Conservation (phyloP, 2,329 filamentous ascomycete genomes). For the Xylaria digitata region DNA sequence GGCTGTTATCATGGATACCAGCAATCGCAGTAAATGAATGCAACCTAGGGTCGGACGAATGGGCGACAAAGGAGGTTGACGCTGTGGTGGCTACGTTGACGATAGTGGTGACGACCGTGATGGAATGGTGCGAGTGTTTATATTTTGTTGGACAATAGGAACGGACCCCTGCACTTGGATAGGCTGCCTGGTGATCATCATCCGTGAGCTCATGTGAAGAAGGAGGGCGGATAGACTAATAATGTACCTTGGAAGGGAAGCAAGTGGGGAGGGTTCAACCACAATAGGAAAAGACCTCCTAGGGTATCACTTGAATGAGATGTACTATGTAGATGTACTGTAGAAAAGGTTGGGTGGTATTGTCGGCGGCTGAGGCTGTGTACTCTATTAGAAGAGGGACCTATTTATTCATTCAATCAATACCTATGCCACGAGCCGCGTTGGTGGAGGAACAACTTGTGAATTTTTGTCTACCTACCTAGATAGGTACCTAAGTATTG, state of each 20-base stretch:
- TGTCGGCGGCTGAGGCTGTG: neutral
- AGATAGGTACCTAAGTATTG: conserved; percentile 1
- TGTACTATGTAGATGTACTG: neutral
- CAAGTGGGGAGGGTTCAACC: neutral
- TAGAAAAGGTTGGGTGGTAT: neutral
- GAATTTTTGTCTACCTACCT: neutral
- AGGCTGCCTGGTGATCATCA: conserved; percentile 17
- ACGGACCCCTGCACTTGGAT: neutral
- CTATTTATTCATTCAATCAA: too few relatives aligned
- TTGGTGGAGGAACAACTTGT: conserved; percentile 27
- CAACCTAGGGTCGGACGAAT: too few relatives aligned
- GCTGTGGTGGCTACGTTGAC: neutral
- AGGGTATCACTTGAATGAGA: neutral
- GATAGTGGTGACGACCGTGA: neutral
- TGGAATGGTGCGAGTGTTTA: conserved; percentile 20
- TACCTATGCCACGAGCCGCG: neutral
- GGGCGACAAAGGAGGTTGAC: neutral
- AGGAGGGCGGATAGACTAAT: too few relatives aligned
- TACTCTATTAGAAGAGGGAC: neutral
- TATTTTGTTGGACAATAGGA: conserved; percentile 9
- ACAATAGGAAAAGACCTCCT: neutral
- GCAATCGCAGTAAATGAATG: neutral
- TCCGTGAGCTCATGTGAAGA: conserved; percentile 13
- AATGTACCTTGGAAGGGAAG: neutral
- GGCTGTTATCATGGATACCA: neutral